Conservation (phyloP, 192 early-diverging fungal genomes). For the Coemansia sp. region DNA sequence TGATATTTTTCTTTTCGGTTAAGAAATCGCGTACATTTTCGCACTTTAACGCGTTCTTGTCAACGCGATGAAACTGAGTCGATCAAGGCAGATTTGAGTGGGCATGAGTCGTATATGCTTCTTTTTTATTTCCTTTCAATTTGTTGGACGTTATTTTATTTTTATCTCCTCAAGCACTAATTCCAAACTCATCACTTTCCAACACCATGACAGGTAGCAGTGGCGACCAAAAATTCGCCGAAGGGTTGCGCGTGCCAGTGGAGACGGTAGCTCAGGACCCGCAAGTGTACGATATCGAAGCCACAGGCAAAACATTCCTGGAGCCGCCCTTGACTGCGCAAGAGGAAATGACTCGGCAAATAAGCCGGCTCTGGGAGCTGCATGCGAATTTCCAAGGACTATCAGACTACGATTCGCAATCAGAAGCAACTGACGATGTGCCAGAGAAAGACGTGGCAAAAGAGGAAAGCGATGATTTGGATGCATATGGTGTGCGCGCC, state of each 20-base stretch:
- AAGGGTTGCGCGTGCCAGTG: slow-evolving; percentile 19
- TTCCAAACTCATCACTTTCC: too few relatives aligned
- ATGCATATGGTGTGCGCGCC: slow-evolving; percentile 40
- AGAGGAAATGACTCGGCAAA: slow-evolving; percentile 38
- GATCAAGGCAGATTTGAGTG: too few relatives aligned
- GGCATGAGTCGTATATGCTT: too few relatives aligned
- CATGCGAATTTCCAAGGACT: slow-evolving; percentile 43
- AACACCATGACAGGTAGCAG: background rate
- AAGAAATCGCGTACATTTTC: too few relatives aligned
- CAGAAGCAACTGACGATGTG: background rate
- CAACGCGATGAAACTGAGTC: too few relatives aligned
- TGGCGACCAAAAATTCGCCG: background rate
- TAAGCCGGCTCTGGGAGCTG: slow-evolving; percentile 46
- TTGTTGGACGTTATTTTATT: too few relatives aligned
- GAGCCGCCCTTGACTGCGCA: slow-evolving; percentile 28
- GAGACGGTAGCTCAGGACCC: slow-evolving; percentile 19
- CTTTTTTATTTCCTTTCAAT: too few relatives aligned
- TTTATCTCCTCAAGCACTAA: too few relatives aligned
- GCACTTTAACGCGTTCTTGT: too few relatives aligned
- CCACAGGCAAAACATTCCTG: slow-evolving; percentile 16
- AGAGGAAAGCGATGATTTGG: slow-evolving; percentile 11
- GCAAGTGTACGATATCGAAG: slow-evolving; percentile 31
- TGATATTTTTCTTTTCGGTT: too few relatives aligned
- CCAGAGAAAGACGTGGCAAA: background rate
- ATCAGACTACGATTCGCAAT: slow-evolving; percentile 13